phyloP scores from a whole-genome alignment of 768 basidiomycete species.

The Rhodotorula babjevae region DNA sequence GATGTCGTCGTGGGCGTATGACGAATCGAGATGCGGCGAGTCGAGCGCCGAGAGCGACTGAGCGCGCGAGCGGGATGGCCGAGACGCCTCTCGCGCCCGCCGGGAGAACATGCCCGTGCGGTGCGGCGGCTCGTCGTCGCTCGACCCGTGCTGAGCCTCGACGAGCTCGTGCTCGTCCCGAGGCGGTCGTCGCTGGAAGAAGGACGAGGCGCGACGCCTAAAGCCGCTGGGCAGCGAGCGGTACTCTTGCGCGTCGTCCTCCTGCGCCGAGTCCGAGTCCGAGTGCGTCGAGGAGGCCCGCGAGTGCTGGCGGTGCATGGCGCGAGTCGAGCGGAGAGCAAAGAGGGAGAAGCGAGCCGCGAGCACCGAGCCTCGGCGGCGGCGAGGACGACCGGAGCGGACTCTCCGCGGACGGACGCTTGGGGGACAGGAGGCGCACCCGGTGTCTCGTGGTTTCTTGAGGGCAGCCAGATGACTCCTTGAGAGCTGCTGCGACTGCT shows the following conservation, averaged over 20 bases:
- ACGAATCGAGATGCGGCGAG: not conserved
- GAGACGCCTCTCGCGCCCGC: not conserved
- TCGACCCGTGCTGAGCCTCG: too few relatives aligned
- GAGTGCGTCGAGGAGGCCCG: not conserved
- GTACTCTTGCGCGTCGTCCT: not conserved
- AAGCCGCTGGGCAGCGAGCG: not conserved
- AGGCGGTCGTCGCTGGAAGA: not conserved
- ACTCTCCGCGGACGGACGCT: too few relatives aligned
- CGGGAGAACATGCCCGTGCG: constrained; percentile 9
- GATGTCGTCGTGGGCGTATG: not conserved
- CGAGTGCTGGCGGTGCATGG: not conserved
- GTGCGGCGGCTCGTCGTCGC: not conserved
- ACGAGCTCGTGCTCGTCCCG: too few relatives aligned
- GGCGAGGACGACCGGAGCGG: too few relatives aligned
- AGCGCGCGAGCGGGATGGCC: not conserved
- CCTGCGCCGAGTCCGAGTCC: not conserved
- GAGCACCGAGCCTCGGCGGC: too few relatives aligned
- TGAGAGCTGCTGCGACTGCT: too few relatives aligned
- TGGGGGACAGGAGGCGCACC: too few relatives aligned
- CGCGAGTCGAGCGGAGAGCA: too few relatives aligned
- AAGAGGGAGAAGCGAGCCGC: too few relatives aligned
- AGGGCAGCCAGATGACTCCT: too few relatives aligned
- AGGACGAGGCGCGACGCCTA: not conserved
- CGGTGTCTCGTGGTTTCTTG: too few relatives aligned
- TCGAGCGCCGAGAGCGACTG: not conserved